Conservation (phyloP, 441 rosid species). For the Erodium trifolium region DNA sequence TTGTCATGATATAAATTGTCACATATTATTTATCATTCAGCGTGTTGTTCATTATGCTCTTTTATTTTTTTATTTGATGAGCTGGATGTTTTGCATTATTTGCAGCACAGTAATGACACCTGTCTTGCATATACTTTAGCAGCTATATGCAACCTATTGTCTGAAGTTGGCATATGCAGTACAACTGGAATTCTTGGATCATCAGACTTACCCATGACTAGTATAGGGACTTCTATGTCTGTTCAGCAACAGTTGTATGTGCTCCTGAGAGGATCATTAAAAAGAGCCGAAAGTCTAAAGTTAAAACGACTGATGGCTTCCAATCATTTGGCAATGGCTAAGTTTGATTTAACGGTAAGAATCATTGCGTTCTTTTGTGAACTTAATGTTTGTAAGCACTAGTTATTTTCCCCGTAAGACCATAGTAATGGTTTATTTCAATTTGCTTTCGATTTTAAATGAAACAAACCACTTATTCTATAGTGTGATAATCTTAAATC, state of each 20-base stretch:
- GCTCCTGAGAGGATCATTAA: constrained; percentile 67
- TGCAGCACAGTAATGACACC: constrained; percentile 84
- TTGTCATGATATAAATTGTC: too few species aligned
- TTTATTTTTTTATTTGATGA: constrained; percentile 6
- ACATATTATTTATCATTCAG: not conserved
- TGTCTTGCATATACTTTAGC: constrained; percentile 94
- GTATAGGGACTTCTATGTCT: constrained; percentile 61
- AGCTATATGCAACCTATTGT: constrained; percentile 78
- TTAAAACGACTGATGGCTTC: constrained; percentile 78
- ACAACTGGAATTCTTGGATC: constrained; percentile 67
- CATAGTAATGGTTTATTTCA: not conserved
- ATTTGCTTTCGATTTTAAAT: not conserved
- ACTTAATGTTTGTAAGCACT: not conserved
- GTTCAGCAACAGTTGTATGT: constrained; percentile 83
- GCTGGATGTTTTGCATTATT: constrained; percentile 22
- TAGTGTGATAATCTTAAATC: not conserved
- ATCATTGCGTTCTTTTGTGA: constrained; percentile 3
- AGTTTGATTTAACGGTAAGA: constrained; percentile 77
- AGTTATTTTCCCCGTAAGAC: too few species aligned
- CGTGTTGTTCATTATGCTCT: not conserved
- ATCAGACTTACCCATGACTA: constrained; percentile 55
- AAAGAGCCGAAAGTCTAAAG: constrained; percentile 80
- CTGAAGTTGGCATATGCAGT: constrained; percentile 75
- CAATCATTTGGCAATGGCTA: constrained; percentile 91
- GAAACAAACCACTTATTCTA: not conserved